Evolutionary conservation across 768 basidiomycete species (phyloP).

Genomic region (Collybia mongolica): DNA sequence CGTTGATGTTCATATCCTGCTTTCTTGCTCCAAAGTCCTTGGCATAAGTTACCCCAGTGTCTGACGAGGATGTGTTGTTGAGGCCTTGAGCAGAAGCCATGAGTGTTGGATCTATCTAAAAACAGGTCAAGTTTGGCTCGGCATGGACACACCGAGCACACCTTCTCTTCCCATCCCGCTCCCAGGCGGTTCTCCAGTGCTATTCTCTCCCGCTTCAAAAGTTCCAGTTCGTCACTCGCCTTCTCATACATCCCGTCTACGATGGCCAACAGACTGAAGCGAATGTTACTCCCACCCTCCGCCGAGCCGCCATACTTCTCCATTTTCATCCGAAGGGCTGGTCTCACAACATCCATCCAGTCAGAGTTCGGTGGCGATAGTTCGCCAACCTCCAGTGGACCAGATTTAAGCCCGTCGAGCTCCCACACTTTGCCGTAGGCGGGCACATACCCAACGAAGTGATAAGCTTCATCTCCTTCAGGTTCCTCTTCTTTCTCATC

Average conservation of each 20-base stretch:
- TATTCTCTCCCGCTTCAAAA: constrained; percentile 44
- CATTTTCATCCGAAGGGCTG: constrained; percentile 62
- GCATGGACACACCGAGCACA: constrained; percentile 17
- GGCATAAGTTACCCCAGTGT: constrained; percentile 29
- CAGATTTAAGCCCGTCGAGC: constrained; percentile 61
- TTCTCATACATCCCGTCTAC: constrained; percentile 49
- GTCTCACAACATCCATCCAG: constrained; percentile 65
- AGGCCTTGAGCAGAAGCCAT: constrained; percentile 24
- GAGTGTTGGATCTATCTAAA: constrained; percentile 39
- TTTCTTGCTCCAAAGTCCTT: constrained; percentile 43
- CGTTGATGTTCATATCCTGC: constrained; percentile 39
- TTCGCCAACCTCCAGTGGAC: constrained; percentile 64
- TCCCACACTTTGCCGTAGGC: constrained; percentile 69
- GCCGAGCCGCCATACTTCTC: constrained; percentile 49
- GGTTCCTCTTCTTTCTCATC: constrained; percentile 19
- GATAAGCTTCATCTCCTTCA: constrained; percentile 49
- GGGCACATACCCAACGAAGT: constrained; percentile 67
- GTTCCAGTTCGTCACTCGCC: constrained; percentile 52
- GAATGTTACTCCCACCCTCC: constrained; percentile 44
- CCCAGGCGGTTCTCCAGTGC: constrained; percentile 45
- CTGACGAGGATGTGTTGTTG: constrained; percentile 25
- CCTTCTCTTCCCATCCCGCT: constrained; percentile 36
- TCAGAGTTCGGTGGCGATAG: constrained; percentile 25
- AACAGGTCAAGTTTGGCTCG: neutral
- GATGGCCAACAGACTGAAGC: constrained; percentile 61